These are phyloP conservation scores for Syncephalastrum sp. DNA, from an alignment of 371 early-diverging fungal genomes.

Conservation along the genomic window DNA sequence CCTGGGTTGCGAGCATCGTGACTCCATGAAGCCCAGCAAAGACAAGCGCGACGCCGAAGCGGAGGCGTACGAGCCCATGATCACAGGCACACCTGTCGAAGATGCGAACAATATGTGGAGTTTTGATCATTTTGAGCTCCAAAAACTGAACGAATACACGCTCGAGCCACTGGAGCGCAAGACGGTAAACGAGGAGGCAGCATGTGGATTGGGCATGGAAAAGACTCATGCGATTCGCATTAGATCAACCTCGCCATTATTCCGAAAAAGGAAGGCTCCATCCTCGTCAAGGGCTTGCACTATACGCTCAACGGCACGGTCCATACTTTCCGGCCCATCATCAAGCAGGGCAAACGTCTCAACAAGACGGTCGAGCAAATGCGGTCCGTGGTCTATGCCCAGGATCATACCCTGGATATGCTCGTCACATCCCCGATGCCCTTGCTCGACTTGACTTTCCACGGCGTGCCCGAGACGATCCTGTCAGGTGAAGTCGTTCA, in stretches of 20 bases:
- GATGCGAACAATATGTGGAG: conserved; percentile 25
- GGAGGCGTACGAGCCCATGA: conserved; percentile 30
- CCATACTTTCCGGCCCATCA: conserved; percentile 67
- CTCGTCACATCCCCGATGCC: conserved; percentile 84
- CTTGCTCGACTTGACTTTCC: conserved; percentile 74
- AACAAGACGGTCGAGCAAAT: conserved; percentile 73
- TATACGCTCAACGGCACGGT: conserved; percentile 78
- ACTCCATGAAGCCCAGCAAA: conserved; percentile 30
- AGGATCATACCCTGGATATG: conserved; percentile 71
- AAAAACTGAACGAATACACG: conserved; percentile 45
- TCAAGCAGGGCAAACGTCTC: conserved; percentile 71
- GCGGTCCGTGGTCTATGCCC: conserved; percentile 57
- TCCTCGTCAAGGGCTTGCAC: conserved; percentile 73
- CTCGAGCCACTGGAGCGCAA: conserved; percentile 55
- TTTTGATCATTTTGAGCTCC: conserved; percentile 53
- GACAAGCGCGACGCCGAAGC: conserved; percentile 17
- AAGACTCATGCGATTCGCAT: not conserved
- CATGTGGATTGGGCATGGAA: too few relatives aligned
- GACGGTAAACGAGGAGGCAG: conserved; percentile 26
- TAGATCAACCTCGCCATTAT: conserved; percentile 73
- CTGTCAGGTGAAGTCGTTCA: conserved; percentile 83
- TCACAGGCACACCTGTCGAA: conserved; percentile 21
- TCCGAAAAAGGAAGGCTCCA: conserved; percentile 73
- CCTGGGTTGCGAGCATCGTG: conserved; percentile 59
- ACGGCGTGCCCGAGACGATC: conserved; percentile 72